These are phyloP conservation scores for Saururus chinensis DNA, from an alignment of 164 flowering plant species.

Conservation along the genomic window DNA sequence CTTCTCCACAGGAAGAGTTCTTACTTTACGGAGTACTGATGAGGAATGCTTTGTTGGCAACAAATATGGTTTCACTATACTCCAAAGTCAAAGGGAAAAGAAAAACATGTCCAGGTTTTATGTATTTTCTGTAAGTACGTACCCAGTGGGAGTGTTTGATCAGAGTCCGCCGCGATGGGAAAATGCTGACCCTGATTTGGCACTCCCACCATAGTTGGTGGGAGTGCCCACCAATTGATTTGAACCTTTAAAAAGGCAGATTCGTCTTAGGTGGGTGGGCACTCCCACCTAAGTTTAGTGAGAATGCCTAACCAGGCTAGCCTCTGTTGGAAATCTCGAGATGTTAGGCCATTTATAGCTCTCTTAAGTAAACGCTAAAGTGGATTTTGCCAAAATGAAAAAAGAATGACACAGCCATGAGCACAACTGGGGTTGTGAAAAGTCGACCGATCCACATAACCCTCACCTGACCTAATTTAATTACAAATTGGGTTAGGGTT, in stretches of 20 bases:
- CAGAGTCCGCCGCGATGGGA: neutral
- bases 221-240: too few species aligned
- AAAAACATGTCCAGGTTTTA: neutral
- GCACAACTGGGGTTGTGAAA: too few species aligned
- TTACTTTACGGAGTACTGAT: neutral
- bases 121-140: neutral
- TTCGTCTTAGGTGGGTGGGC: too few species aligned
- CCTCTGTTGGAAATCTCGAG: neutral
- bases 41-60: neutral
- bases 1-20: neutral
- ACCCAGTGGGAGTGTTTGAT: too few species aligned
- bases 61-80: neutral
- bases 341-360: neutral
- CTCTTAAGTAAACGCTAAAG: conserved; percentile 5
- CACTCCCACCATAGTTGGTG: too few species aligned
- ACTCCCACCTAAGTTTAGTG: neutral
- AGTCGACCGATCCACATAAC: too few species aligned
- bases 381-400: too few species aligned
- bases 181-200: neutral
- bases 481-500: too few species aligned
- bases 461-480: too few species aligned
- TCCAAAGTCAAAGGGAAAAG: neutral
- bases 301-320: too few species aligned
- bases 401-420: neutral
- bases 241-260: too few species aligned